Evolutionary conservation across 306 rosid genomes (phyloP).

Genomic region (Mimosa pudica): DNA sequence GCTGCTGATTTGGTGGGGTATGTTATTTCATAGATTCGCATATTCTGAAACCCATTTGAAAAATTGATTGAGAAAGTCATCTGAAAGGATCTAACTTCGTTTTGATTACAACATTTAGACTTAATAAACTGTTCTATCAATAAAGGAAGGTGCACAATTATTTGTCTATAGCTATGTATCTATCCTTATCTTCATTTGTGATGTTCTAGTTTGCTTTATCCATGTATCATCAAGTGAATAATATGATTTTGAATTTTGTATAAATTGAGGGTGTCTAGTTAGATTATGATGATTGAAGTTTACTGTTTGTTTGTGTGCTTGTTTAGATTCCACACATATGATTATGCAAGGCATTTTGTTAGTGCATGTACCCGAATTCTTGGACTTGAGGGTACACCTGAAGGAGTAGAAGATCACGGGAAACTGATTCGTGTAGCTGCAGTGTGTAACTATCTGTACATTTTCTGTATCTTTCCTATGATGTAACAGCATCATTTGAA

Average conservation of each 20-base stretch:
- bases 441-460: conserved; percentile 50
- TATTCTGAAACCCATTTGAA: conserved; percentile 5
- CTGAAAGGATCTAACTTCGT: conserved; percentile 19
- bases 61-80: conserved; percentile 12
- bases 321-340: conserved; percentile 92
- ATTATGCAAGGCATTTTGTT: conserved; percentile 96
- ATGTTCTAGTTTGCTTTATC: conserved; percentile 1
- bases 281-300: conserved; percentile 5
- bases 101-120: not conserved
- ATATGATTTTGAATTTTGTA: not conserved
- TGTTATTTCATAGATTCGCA: conserved; percentile 38
- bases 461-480: conserved; percentile 34
- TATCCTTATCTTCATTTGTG: conserved; percentile 16
- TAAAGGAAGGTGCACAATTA: conserved; percentile 18
- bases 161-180: conserved; percentile 4
- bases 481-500: conserved; percentile 28
- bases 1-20: conserved; percentile 98
- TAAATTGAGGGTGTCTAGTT: not conserved
- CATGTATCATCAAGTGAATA: conserved; percentile 12
- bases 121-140: not conserved
- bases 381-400: conserved; percentile 95
- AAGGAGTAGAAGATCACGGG: conserved; percentile 99
- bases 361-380: conserved; percentile 98
- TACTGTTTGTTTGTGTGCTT: conserved; percentile 31
- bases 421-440: conserved; percentile 97